Evolutionary conservation across 371 early-diverging fungal species (phyloP).

Genomic region (Mortierella sp.): DNA sequence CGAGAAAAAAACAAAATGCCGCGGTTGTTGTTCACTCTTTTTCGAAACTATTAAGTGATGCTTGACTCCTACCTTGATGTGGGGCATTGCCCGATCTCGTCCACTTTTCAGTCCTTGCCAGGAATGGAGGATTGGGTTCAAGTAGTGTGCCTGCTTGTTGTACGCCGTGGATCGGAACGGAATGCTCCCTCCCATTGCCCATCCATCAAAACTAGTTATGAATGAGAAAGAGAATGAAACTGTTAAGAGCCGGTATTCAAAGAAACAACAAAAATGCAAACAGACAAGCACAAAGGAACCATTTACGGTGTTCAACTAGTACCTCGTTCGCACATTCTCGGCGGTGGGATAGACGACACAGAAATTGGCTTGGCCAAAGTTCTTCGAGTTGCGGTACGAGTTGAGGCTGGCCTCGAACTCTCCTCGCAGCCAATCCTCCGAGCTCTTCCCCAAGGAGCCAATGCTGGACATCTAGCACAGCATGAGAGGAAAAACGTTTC

Average conservation of each 20-base stretch:
- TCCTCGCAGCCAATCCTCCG: constrained; percentile 46
- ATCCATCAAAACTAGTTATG: constrained; percentile 60
- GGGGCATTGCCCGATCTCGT: constrained; percentile 73
- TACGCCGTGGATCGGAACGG: constrained; percentile 64
- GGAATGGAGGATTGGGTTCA: constrained; percentile 61
- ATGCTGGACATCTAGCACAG: constrained; percentile 68
- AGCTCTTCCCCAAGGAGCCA: constrained; percentile 62
- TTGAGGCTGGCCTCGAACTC: constrained; percentile 51
- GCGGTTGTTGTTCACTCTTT: not conserved
- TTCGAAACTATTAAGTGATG: not conserved
- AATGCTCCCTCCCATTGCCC: constrained; percentile 63
- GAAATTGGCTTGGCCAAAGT: constrained; percentile 44
- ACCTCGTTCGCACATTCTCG: constrained; percentile 72
- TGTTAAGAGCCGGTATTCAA: no score
- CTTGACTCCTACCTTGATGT: constrained; percentile 74
- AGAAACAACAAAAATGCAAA: no score
- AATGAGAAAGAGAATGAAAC: not conserved
- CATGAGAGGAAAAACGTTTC: not conserved
- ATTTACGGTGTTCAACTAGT: not conserved
- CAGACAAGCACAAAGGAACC: not conserved
- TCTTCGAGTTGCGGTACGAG: constrained; percentile 35
- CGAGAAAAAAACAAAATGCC: not conserved
- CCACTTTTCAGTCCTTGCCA: constrained; percentile 67
- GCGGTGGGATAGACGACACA: constrained; percentile 74
- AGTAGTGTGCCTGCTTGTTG: constrained; percentile 61